Conservation (phyloP, 768 basidiomycete species). For the Postia placenta region DNA sequence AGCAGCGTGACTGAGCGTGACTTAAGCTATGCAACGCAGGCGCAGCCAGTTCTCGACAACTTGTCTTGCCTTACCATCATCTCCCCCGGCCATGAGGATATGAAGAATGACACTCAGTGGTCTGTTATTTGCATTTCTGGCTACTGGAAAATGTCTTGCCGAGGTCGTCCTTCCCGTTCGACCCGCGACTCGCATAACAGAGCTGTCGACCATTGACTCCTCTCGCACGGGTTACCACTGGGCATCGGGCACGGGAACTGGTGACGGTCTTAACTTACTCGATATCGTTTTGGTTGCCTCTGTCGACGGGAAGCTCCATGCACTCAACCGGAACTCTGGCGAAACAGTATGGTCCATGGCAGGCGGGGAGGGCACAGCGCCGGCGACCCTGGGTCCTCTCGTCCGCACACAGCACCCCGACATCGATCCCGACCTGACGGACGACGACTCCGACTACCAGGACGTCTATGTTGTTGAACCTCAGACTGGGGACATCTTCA, state of each 20-base stretch:
- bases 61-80: background rate
- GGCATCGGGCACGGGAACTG: slow-evolving; percentile 1
- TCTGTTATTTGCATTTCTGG: slow-evolving; percentile 11
- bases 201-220: slow-evolving; percentile 17
- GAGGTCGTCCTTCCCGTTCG: slow-evolving; percentile 20
- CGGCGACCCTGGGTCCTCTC: slow-evolving; percentile 60
- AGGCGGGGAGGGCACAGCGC: slow-evolving; percentile 9
- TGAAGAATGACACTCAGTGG: slow-evolving; percentile 17
- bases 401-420: slow-evolving; percentile 64
- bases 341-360: slow-evolving; percentile 86
- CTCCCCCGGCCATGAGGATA: slow-evolving; percentile 6
- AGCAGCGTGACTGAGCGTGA: no score
- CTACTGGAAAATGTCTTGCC: slow-evolving; percentile 19
- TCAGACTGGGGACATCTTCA: slow-evolving; percentile 89
- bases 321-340: slow-evolving; percentile 83
- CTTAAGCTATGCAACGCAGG: no score
- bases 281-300: slow-evolving; percentile 88
- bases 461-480: slow-evolving; percentile 94
- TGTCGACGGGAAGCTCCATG: slow-evolving; percentile 93
- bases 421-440: slow-evolving; percentile 49
- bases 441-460: slow-evolving; percentile 41
- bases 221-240: slow-evolving; percentile 6
- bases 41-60: no score
- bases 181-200: slow-evolving; percentile 11
- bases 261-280: slow-evolving; percentile 43